These are phyloP conservation scores for Cystobasidiaceae sp. DNA, from an alignment of 1,284 basidiomycete species.

Conservation along the genomic window DNA sequence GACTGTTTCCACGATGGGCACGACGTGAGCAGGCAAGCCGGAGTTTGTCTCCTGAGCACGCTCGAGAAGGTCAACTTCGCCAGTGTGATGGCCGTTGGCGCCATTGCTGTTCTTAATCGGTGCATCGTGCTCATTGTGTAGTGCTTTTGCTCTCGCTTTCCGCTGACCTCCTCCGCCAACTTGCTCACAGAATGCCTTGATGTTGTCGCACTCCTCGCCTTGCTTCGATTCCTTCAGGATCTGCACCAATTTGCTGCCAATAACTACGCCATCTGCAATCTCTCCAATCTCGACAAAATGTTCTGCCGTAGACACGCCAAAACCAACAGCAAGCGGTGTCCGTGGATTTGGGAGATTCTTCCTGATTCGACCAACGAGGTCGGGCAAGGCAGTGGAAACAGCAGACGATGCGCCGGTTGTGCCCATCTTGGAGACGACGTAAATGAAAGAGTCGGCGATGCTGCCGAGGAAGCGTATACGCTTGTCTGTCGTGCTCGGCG, in stretches of 20 bases:
- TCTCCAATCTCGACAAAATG: conserved; percentile 84
- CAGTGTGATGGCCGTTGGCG: conserved; percentile 25
- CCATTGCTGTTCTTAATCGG: conserved; percentile 33
- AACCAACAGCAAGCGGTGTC: conserved; percentile 90
- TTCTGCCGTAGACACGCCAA: conserved; percentile 86
- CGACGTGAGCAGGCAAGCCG: conserved; percentile 12
- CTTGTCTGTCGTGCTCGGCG: conserved; percentile 80
- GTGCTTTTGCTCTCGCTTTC: conserved; percentile 27
- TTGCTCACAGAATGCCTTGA: conserved; percentile 28
- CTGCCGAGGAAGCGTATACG: conserved; percentile 86
- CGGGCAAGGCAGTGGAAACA: conserved; percentile 50
- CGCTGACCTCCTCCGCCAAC: conserved; percentile 32
- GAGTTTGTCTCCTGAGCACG: conserved; percentile 16
- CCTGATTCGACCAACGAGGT: conserved; percentile 53
- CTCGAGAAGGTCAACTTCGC: conserved; percentile 21
- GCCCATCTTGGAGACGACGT: conserved; percentile 97
- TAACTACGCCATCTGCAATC: conserved; percentile 82
- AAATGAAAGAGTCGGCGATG: conserved; percentile 96
- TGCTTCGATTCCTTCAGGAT: conserved; percentile 48
- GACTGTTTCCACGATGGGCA: conserved; percentile 31
- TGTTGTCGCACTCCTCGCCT: conserved; percentile 9
- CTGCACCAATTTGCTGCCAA: conserved; percentile 79
- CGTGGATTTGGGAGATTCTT: conserved; percentile 64
- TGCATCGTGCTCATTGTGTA: conserved; percentile 24
- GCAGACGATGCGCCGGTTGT: conserved; percentile 85